Evolutionary conservation across 2,329 filamentous ascomycete genomes (phyloP).

Genomic region (Macrophomina phaseolina): DNA sequence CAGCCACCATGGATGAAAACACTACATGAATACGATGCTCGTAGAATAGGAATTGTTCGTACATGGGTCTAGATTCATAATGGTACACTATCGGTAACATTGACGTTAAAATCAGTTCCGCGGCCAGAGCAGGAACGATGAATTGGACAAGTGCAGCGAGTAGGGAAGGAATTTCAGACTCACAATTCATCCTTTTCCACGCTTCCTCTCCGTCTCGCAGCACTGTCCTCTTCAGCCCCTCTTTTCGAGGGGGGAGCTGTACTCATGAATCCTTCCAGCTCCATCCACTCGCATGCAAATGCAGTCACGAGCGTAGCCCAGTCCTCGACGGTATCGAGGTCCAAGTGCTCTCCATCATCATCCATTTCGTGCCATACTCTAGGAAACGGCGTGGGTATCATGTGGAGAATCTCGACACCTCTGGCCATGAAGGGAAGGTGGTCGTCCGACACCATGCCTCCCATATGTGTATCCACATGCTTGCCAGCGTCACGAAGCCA

Average conservation of each 20-base stretch:
- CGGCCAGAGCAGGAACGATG: not conserved
- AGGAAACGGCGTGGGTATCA: conserved; percentile 87
- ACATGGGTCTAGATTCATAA: conserved; percentile 19
- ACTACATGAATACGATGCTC: not conserved
- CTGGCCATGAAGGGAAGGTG: conserved; percentile 88
- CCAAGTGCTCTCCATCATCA: conserved; percentile 84
- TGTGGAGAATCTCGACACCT: conserved; percentile 85
- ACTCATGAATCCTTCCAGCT: conserved; percentile 67
- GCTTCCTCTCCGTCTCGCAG: conserved; percentile 5
- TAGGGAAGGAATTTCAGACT: conserved; percentile 22
- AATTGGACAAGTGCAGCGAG: not conserved
- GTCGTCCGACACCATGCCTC: conserved; percentile 75
- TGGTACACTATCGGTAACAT: conserved; percentile 5
- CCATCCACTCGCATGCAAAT: conserved; percentile 92
- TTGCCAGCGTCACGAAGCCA: conserved; percentile 74
- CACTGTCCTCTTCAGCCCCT: conserved; percentile 14
- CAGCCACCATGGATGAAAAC: too few relatives aligned
- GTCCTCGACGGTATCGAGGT: conserved; percentile 79
- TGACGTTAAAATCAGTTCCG: conserved; percentile 11
- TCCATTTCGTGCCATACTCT: conserved; percentile 82
- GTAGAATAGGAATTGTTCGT: conserved; percentile 5
- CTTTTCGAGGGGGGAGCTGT: not conserved
- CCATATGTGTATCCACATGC: conserved; percentile 52
- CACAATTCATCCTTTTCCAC: conserved; percentile 39
- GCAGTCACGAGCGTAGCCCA: conserved; percentile 85